Evolutionary conservation across 441 rosid species (phyloP).

Genomic region (Breynia disticha): DNA sequence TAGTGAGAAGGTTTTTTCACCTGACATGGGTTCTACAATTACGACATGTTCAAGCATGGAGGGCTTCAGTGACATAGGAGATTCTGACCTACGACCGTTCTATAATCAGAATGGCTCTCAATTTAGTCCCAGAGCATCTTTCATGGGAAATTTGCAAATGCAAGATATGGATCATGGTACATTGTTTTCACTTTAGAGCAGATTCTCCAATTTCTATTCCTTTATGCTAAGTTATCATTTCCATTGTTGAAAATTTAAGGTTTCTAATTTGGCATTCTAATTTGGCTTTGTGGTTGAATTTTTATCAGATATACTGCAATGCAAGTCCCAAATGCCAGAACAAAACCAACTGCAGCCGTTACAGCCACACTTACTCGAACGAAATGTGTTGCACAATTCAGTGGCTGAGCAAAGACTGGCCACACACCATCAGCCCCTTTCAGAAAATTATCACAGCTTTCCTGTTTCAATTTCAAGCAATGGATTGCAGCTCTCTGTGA

Average conservation of each 20-base stretch:
- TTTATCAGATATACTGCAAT: slow-evolving; percentile 10
- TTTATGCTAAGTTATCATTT: not conserved
- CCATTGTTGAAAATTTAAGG: not conserved
- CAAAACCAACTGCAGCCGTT: slow-evolving; percentile 11
- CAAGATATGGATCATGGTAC: slow-evolving; percentile 15
- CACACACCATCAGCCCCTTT: slow-evolving; percentile 14
- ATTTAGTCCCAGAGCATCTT: slow-evolving; percentile 11
- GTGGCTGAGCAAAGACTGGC: slow-evolving; percentile 6
- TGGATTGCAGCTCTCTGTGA: slow-evolving; percentile 3
- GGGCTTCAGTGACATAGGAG: slow-evolving; percentile 14
- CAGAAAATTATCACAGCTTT: slow-evolving; percentile 10
- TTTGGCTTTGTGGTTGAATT: not conserved
- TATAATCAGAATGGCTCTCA: slow-evolving; percentile 10
- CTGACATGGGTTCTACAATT: slow-evolving; percentile 16
- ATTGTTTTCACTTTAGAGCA: slow-evolving; percentile 4
- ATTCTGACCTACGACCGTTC: slow-evolving; percentile 15
- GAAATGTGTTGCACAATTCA: slow-evolving; percentile 6
- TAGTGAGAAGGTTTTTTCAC: slow-evolving; percentile 16
- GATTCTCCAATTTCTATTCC: slow-evolving; percentile 1
- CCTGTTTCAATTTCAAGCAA: slow-evolving; percentile 8
- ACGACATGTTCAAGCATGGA: slow-evolving; percentile 19
- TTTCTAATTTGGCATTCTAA: not conserved
- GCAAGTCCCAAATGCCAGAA: slow-evolving; percentile 9
- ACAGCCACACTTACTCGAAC: slow-evolving; percentile 9
- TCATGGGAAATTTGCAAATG: slow-evolving; percentile 10